Conservation (phyloP, 352 stramenopile genomes). For the Salisapilia sapeloensis region DNA sequence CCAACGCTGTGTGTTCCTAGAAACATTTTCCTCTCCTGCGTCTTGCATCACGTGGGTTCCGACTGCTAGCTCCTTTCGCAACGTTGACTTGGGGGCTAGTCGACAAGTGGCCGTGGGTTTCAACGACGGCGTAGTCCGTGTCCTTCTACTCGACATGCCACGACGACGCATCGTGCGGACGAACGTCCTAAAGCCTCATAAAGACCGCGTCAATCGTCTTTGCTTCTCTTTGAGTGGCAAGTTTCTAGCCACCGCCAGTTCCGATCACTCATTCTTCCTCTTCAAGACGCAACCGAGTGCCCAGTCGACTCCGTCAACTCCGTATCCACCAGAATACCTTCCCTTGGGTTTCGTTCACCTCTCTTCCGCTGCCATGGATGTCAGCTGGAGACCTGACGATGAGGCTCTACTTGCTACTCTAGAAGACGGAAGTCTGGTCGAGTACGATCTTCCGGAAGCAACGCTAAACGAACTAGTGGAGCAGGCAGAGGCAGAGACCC, state of each 20-base stretch:
- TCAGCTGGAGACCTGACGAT: conserved; percentile 59
- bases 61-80: conserved; percentile 1
- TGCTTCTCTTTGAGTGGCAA: conserved; percentile 45
- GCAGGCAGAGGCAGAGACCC: conserved; percentile 2
- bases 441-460: conserved; percentile 35
- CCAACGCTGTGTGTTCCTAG: conserved; percentile 22
- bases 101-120: conserved; percentile 81
- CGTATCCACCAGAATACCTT: conserved; percentile 38
- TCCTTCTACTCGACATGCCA: conserved; percentile 36
- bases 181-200: conserved; percentile 84
- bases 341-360: conserved; percentile 62
- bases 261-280: conserved; percentile 78
- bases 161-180: conserved; percentile 32
- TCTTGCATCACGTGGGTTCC: conserved; percentile 67
- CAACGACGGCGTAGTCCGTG: conserved; percentile 70
- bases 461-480: conserved; percentile 5
- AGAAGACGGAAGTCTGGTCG: conserved; percentile 26
- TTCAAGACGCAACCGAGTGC: conserved; percentile 40
- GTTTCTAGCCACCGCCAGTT: conserved; percentile 60
- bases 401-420: conserved; percentile 54
- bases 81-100: conserved; percentile 17
- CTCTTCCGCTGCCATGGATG: conserved; percentile 8
- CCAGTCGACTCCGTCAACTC: conserved; percentile 32
- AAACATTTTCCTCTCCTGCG: conserved; percentile 11
- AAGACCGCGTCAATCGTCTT: conserved; percentile 39